Conservation (phyloP, 257 asterid genomes). For the Fraxinus cuspidata region DNA sequence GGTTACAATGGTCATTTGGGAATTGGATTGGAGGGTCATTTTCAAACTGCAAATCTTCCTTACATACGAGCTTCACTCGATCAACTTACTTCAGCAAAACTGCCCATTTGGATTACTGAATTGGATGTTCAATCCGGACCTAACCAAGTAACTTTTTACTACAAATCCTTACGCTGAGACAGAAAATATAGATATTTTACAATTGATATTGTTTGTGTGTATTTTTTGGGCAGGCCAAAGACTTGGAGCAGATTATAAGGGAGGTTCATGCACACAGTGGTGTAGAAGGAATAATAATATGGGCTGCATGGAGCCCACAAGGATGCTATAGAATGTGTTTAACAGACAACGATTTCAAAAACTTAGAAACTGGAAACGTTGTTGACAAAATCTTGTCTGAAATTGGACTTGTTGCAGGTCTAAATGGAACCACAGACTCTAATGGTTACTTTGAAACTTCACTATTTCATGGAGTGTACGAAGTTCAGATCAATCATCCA, state of each 20-base stretch:
- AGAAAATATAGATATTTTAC: too few species aligned
- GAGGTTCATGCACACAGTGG: constrained; percentile 49
- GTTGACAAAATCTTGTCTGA: constrained; percentile 37
- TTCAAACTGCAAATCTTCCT: constrained; percentile 33
- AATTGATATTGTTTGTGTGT: not conserved
- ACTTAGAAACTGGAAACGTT: constrained; percentile 53
- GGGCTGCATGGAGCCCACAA: constrained; percentile 56
- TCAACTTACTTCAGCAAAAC: constrained; percentile 41
- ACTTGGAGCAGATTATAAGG: constrained; percentile 49
- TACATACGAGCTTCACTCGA: constrained; percentile 51
- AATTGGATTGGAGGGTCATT: constrained; percentile 68
- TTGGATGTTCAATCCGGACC: constrained; percentile 48
- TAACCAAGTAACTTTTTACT: constrained; percentile 38
- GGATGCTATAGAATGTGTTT: constrained; percentile 69
- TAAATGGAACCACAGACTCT: constrained; percentile 31
- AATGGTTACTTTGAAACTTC: constrained; percentile 45
- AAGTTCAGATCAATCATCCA: constrained; percentile 40
- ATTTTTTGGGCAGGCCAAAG: constrained; percentile 26
- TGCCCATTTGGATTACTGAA: constrained; percentile 79
- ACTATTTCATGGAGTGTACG: constrained; percentile 60
- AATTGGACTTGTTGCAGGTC: constrained; percentile 15
- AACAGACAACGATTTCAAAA: constrained; percentile 53
- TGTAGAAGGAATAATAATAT: constrained; percentile 45
- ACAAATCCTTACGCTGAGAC: too few species aligned
- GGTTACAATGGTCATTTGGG: constrained; percentile 63